phyloP scores from a whole-genome alignment of 73 alveolate species.

The Chromera velia region DNA sequence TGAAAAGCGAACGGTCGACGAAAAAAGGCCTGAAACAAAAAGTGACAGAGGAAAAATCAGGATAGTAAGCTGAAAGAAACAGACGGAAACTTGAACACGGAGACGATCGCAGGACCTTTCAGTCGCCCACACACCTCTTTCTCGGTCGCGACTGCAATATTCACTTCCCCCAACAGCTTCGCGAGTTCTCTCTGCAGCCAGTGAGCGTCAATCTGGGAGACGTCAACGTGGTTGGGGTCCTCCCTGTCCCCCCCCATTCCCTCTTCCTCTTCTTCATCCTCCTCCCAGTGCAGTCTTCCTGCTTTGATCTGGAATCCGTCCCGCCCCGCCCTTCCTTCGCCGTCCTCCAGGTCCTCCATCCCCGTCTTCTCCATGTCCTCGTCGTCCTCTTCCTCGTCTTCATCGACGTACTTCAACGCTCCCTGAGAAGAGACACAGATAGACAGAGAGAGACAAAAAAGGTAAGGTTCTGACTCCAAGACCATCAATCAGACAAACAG shows the following conservation, averaged over 20 bases:
- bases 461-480: too few species aligned
- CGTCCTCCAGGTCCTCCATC: conserved; percentile 30
- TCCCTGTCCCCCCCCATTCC: conserved; percentile 16
- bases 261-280: conserved; percentile 40
- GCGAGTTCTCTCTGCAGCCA: conserved; percentile 48
- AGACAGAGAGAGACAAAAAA: too few species aligned
- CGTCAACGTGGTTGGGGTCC: conserved; percentile 32
- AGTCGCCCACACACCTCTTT: neutral
- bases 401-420: conserved; percentile 3
- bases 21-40: neutral
- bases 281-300: neutral
- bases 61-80: too few species aligned
- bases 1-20: neutral
- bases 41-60: neutral
- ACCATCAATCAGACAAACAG: too few species aligned
- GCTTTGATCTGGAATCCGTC: neutral
- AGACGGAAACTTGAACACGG: too few species aligned
- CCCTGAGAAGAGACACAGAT: too few species aligned
- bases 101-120: neutral
- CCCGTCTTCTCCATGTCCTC: conserved; percentile 52
- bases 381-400: conserved; percentile 50
- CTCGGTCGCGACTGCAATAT: conserved; percentile 25
- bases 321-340: conserved; percentile 27
- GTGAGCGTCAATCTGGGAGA: conserved; percentile 57
- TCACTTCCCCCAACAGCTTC: conserved; percentile 1